phyloP scores from a whole-genome alignment of 2,329 filamentous ascomycete genomes.

The Thelonectria blattea region DNA sequence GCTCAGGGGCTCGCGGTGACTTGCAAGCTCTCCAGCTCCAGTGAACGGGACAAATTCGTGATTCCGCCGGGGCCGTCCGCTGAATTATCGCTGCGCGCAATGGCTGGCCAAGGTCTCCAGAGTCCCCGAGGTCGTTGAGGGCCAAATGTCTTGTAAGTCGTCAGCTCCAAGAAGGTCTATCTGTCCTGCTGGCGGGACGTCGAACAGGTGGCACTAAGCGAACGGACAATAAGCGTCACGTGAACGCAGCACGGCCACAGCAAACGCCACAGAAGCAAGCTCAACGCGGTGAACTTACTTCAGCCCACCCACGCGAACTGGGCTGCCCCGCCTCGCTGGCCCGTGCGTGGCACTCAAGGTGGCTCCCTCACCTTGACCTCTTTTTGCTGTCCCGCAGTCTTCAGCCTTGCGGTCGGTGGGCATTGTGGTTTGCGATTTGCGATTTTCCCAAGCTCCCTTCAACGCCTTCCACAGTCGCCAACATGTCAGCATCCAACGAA shows the following conservation, averaged over 20 bases:
- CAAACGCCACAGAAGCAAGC: slow-evolving; percentile 6
- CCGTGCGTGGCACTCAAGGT: slow-evolving; percentile 22
- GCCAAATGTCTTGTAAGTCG: slow-evolving; percentile 39
- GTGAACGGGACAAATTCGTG: slow-evolving; percentile 31
- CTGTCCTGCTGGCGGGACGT: slow-evolving; percentile 45
- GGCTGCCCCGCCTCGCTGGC: slow-evolving; percentile 33
- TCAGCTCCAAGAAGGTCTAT: slow-evolving; percentile 47
- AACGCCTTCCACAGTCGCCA: slow-evolving; percentile 34
- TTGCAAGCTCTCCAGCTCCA: slow-evolving; percentile 33
- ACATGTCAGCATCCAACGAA: slow-evolving; percentile 73
- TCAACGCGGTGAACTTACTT: slow-evolving; percentile 19
- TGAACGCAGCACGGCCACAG: slow-evolving; percentile 34
- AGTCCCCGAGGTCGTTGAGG: slow-evolving; percentile 39
- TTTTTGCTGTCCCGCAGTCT: slow-evolving; percentile 30
- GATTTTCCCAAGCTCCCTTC: slow-evolving; percentile 8
- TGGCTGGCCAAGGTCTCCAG: slow-evolving; percentile 37
- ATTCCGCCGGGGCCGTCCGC: slow-evolving; percentile 41
- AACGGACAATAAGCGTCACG: slow-evolving; percentile 39
- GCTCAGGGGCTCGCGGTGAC: slow-evolving; percentile 39
- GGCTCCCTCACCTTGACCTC: slow-evolving; percentile 14
- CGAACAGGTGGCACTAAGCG: slow-evolving; percentile 51
- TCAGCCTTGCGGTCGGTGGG: slow-evolving; percentile 34
- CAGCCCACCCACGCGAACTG: background rate
- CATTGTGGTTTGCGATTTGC: slow-evolving; percentile 9
- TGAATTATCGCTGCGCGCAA: slow-evolving; percentile 36